Conservation (phyloP, 257 asterid genomes). For the Gentiana dahurica region DNA sequence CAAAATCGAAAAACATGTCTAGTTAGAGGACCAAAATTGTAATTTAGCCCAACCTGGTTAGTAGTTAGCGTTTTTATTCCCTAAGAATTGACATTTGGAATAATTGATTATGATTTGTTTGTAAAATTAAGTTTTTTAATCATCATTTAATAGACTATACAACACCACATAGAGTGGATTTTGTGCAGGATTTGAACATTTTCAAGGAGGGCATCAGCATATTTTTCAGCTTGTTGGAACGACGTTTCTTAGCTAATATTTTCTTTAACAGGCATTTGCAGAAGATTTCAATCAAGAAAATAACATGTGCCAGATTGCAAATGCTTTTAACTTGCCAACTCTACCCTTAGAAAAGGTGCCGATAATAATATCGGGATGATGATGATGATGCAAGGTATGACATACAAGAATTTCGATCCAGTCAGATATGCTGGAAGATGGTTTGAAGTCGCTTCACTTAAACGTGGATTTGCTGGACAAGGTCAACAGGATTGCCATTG, state of each 20-base stretch:
- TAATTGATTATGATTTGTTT: too few species aligned
- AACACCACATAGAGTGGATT: too few species aligned
- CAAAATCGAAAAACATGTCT: too few species aligned
- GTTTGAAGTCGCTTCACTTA: conserved; percentile 97
- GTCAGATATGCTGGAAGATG: conserved; percentile 85
- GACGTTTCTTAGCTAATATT: background rate
- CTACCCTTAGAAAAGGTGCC: conserved; percentile 43
- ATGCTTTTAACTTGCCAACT: conserved; percentile 30
- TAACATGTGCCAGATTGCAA: conserved; percentile 42
- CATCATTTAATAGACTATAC: too few species aligned
- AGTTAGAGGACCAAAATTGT: too few species aligned
- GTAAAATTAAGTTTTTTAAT: too few species aligned
- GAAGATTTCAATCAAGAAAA: conserved; percentile 22
- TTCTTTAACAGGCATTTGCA: conserved; percentile 52
- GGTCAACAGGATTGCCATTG: conserved; percentile 99
- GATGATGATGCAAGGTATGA: conserved; percentile 86
- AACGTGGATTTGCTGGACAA: conserved; percentile 89
- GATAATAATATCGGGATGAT: conserved; percentile 41
- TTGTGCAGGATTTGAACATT: too few species aligned
- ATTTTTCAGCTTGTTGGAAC: too few species aligned
- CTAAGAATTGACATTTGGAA: too few species aligned
- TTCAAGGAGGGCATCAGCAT: too few species aligned
- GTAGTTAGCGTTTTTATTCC: too few species aligned
- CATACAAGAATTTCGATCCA: conserved; percentile 73
- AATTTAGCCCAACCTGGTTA: too few species aligned